These are phyloP conservation scores for Melocanna baccifera DNA, from an alignment of 176 grass and related monocot species.

Conservation along the genomic window DNA sequence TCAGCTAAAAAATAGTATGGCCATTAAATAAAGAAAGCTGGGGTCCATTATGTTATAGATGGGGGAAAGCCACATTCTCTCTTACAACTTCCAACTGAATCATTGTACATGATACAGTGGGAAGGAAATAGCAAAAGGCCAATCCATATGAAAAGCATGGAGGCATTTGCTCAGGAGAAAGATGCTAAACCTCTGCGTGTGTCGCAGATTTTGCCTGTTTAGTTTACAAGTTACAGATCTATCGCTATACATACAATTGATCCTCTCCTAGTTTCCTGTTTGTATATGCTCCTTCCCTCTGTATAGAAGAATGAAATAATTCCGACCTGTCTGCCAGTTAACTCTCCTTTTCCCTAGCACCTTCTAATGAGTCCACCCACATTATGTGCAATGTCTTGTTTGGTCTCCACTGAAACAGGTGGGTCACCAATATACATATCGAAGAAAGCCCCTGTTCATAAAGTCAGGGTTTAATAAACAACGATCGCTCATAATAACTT, in stretches of 20 bases:
- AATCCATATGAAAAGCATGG: slow-evolving; percentile 52
- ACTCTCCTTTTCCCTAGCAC: slow-evolving; percentile 41
- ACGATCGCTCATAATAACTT: neutral
- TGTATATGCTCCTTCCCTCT: neutral
- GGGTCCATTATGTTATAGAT: neutral
- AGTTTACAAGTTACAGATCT: slow-evolving; percentile 27
- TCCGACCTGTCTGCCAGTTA: neutral
- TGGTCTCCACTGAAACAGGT: slow-evolving; percentile 73
- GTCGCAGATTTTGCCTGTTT: slow-evolving; percentile 2
- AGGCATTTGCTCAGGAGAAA: slow-evolving; percentile 39
- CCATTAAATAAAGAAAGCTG: neutral
- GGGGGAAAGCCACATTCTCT: neutral
- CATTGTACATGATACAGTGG: slow-evolving; percentile 16
- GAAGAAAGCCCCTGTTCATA: slow-evolving; percentile 74
- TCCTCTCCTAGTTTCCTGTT: slow-evolving; percentile 29
- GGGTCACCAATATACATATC: slow-evolving; percentile 95
- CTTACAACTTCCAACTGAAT: neutral
- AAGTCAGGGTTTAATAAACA: neutral
- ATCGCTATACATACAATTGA: slow-evolving; percentile 35
- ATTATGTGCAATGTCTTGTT: slow-evolving; percentile 78
- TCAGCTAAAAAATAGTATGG: neutral
- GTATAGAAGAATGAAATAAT: slow-evolving; percentile 52
- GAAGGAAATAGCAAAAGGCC: slow-evolving; percentile 39
- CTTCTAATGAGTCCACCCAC: slow-evolving; percentile 75
- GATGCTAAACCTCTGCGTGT: neutral